A percentile compares a stretch with the other conserved stretches of the same genome.
These are phyloP conservation scores for Daldinia bambusicola DNA, from an alignment of 495 filamentous ascomycete species.

Conservation along the genomic window DNA sequence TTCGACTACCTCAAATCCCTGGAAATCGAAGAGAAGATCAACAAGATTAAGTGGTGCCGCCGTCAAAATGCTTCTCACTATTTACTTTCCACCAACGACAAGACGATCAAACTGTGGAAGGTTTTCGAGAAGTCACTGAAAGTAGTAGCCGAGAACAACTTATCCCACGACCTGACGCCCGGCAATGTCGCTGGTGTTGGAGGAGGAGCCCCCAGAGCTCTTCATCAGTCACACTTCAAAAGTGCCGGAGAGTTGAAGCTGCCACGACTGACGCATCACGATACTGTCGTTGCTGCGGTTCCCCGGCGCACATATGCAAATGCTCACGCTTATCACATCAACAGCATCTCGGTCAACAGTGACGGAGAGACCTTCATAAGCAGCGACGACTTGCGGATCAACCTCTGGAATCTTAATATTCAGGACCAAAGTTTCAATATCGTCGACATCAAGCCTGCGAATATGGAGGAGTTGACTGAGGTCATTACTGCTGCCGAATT, in stretches of 20 bases:
- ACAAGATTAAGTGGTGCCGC: slow-evolving; percentile 99
- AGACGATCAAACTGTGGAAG: slow-evolving; percentile 99
- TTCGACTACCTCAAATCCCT: slow-evolving; percentile 99
- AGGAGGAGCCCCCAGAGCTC: slow-evolving; percentile 69
- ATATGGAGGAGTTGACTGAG: slow-evolving; percentile 99
- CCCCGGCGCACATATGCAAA: slow-evolving; percentile 96
- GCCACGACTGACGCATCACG: slow-evolving; percentile 94
- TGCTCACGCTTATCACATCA: slow-evolving; percentile 99
- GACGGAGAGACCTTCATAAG: slow-evolving; percentile 99
- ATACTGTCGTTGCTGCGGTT: slow-evolving; percentile 97
- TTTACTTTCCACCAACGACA: slow-evolving; percentile 97
- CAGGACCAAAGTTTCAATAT: slow-evolving; percentile 99
- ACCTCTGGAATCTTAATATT: slow-evolving; percentile 98
- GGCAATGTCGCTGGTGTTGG: slow-evolving; percentile 78
- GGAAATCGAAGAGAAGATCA: slow-evolving; percentile 99
- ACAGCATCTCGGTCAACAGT: slow-evolving; percentile 99
- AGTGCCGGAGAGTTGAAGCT: slow-evolving; percentile 86
- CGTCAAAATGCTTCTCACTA: slow-evolving; percentile 98
- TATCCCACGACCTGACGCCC: slow-evolving; percentile 92
- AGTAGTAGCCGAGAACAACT: slow-evolving; percentile 98
- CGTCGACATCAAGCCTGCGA: slow-evolving; percentile 98
- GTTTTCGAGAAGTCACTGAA: slow-evolving; percentile 99
- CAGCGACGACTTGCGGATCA: slow-evolving; percentile 96
- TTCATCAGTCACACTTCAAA: slow-evolving; percentile 78
- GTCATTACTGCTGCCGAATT: slow-evolving; percentile 99